A percentile compares a stretch with the other conserved stretches of the same genome.
These are phyloP conservation scores for Coemansia umbellata DNA, from an alignment of 192 early-diverging fungal genomes.

Conservation along the genomic window DNA sequence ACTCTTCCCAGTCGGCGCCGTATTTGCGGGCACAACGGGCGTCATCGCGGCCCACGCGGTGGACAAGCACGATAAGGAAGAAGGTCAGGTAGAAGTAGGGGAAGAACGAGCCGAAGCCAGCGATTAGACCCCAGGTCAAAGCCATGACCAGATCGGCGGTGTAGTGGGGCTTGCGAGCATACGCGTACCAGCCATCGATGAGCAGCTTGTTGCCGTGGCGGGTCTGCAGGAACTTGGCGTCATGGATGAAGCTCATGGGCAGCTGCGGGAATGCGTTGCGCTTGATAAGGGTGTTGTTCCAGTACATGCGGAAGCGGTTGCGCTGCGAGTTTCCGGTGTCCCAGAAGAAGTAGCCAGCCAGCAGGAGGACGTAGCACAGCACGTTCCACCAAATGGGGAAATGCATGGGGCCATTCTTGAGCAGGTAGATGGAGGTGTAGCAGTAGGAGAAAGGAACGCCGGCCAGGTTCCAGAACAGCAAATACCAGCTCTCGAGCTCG, in stretches of 20 bases:
- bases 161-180: slow-evolving; percentile 92
- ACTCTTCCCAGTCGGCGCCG: slow-evolving; percentile 89
- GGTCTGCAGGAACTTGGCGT: slow-evolving; percentile 86
- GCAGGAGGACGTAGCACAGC: slow-evolving; percentile 46
- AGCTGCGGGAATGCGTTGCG: slow-evolving; percentile 56
- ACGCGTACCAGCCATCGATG: slow-evolving; percentile 89
- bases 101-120: slow-evolving; percentile 72
- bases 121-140: slow-evolving; percentile 85
- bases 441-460: slow-evolving; percentile 94
- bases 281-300: slow-evolving; percentile 51
- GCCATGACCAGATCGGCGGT: slow-evolving; percentile 92
- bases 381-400: slow-evolving; percentile 48
- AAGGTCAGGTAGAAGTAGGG: slow-evolving; percentile 95
- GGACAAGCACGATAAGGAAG: slow-evolving; percentile 85
- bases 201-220: slow-evolving; percentile 76
- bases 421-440: slow-evolving; percentile 82
- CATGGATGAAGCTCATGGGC: slow-evolving; percentile 60
- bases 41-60: slow-evolving; percentile 86
- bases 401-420: slow-evolving; percentile 63
- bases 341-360: slow-evolving; percentile 77
- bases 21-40: slow-evolving; percentile 88
- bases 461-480: slow-evolving; percentile 71
- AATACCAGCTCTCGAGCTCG: slow-evolving; percentile 65
- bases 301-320: slow-evolving; percentile 74
- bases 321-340: slow-evolving; percentile 87